Base-by-base conservation (phyloP, 2,329 filamentous ascomycete species). In the Septoria linicola region DNA sequence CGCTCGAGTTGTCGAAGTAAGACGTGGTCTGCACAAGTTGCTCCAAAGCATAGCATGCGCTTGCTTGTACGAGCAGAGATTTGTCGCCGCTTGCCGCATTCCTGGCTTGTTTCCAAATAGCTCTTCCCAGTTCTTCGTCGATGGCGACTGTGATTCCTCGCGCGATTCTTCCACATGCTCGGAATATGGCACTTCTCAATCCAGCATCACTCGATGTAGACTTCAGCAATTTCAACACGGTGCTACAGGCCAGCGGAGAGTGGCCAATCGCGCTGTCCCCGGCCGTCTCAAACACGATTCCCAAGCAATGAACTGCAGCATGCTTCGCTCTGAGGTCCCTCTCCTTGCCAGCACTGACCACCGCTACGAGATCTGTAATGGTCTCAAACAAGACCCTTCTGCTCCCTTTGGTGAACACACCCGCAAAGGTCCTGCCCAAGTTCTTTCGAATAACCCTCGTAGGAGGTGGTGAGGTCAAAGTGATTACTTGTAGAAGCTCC, bases 301-400 rank as follows among this genome's bases (percentile, higher is more conserved):
- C 93, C 60, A 99, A 69, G 66, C 89, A 95, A 67, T 86, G 82
- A 32, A 88, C 86, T 17, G 92, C 92, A 4, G 90, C 90, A 79
- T 96, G 91, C 70, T 89, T 95, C 3, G 83, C 80, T 64, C 84
- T 83, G 44, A 87, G 69, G 63, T 96, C 90, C 60, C 83, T 83
- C 51, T 96, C 91, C 69, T 95, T 96, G 16, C 85, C 82, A 41
- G 80, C 80, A 54, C 83, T 83, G 39, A 95, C 69, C 49, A 95
- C 83, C 8, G 73, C 76, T 8, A 91, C 77, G 8, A 97, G 77
- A 60, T 97, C 92, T 64, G 93, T 95, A 66, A 97, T 87, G 0
- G 89, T 95, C 70, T 99, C 93, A 66, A 95, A 96, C 2, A 99
- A 80, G 43, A 95, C 79, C 68, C 95, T 96, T 58, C 92, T 81